A percentile compares a stretch with the other conserved stretches of the same genome.
These are phyloP conservation scores for Didymella pinodella DNA, from an alignment of 2,329 filamentous ascomycete species.

Conservation along the genomic window DNA sequence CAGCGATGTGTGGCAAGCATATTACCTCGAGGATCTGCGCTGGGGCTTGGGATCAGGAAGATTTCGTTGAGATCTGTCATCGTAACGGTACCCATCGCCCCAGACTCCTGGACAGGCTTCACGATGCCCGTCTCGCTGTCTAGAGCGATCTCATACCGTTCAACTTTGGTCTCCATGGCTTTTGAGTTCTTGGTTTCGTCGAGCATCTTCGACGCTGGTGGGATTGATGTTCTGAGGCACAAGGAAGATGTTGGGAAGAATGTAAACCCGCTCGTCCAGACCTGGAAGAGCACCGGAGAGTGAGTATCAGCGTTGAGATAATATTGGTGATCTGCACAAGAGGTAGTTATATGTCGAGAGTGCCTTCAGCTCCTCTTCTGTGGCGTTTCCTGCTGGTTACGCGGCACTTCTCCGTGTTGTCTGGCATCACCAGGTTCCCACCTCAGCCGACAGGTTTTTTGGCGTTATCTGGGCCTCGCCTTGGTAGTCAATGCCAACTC, in stretches of 20 bases:
- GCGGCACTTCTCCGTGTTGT: not conserved
- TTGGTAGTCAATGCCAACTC: not conserved
- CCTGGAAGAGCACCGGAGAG: conserved; percentile 17
- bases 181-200: conserved; percentile 23
- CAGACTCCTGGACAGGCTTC: conserved; percentile 16
- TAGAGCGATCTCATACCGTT: conserved; percentile 25
- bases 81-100: conserved; percentile 42
- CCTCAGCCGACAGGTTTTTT: not conserved
- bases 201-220: not conserved
- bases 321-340: not conserved
- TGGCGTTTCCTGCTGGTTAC: not conserved
- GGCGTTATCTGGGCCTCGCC: not conserved
- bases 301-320: conserved; percentile 8
- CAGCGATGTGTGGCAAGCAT: not conserved
- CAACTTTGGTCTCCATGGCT: conserved; percentile 16
- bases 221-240: not conserved
- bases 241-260: not conserved
- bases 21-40: not conserved
- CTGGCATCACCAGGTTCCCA: not conserved
- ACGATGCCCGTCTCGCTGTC: conserved; percentile 16
- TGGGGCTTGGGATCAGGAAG: conserved; percentile 38
- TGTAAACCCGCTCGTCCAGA: conserved; percentile 23
- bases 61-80: conserved; percentile 38
- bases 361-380: not conserved
- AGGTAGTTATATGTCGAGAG: not conserved